A percentile compares a stretch with the other conserved stretches of the same genome.
These are phyloP conservation scores for Beauveria pseudobassiana DNA, from an alignment of 2,329 filamentous ascomycete genomes.

Conservation along the genomic window DNA sequence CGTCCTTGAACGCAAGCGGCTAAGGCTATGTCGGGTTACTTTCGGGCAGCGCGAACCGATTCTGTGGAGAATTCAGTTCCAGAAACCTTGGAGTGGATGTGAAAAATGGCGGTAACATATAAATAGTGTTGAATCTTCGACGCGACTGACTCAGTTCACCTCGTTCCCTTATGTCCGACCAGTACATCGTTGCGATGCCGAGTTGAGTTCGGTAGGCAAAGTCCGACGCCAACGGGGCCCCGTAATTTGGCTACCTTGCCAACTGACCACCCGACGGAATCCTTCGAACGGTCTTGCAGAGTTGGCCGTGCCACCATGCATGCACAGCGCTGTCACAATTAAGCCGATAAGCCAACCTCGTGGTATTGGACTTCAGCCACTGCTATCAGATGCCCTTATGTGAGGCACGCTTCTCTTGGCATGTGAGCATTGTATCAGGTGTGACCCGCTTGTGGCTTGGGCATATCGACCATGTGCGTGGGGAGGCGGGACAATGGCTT, in stretches of 20 bases:
- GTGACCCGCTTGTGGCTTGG: conserved; percentile 6
- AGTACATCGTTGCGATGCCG: not conserved
- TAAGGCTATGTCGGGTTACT: not conserved
- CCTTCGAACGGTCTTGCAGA: not conserved
- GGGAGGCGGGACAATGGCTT: not conserved
- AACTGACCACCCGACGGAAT: too few species aligned
- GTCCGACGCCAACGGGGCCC: not conserved
- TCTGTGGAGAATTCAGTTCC: not conserved
- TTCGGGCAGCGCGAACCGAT: not conserved
- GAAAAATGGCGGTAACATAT: not conserved
- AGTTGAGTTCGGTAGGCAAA: not conserved
- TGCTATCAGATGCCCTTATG: too few species aligned
- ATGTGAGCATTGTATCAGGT: not conserved
- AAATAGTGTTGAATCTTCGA: not conserved
- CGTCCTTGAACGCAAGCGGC: not conserved
- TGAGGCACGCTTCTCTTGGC: not conserved
- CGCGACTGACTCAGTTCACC: not conserved
- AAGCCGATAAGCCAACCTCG: not conserved
- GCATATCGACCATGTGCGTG: not conserved
- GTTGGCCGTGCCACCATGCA: too few species aligned
- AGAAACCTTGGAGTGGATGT: not conserved
- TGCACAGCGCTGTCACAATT: not conserved
- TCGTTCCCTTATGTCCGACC: not conserved
- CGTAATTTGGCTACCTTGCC: not conserved
- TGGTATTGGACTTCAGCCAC: not conserved